These are phyloP conservation scores for Nakazawaea wickerhamii DNA, from an alignment of 805 yeast species.

Conservation along the genomic window DNA sequence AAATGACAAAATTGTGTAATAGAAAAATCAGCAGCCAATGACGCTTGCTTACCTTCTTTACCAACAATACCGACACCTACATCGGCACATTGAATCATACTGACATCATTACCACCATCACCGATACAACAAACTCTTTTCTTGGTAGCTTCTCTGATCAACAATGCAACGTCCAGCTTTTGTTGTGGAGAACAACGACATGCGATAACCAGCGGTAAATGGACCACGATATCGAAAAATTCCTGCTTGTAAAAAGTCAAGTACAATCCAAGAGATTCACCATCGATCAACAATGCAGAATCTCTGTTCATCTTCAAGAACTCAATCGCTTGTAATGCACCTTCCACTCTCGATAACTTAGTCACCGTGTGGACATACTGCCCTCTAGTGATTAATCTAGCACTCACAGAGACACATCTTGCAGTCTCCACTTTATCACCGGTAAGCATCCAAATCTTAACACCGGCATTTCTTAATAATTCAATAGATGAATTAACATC, in stretches of 20 bases:
- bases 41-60: slow-evolving; percentile 96
- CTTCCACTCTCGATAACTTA: slow-evolving; percentile 52
- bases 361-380: slow-evolving; percentile 88
- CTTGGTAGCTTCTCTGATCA: slow-evolving; percentile 74
- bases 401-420: slow-evolving; percentile 94
- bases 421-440: slow-evolving; percentile 99
- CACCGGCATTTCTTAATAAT: slow-evolving; percentile 89
- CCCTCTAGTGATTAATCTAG: slow-evolving; percentile 87
- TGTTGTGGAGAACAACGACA: slow-evolving; percentile 99
- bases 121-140: slow-evolving; percentile 97
- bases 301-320: slow-evolving; percentile 57
- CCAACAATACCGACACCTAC: slow-evolving; percentile 99
- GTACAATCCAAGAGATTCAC: slow-evolving; percentile 76
- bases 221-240: slow-evolving; percentile 72
- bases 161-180: slow-evolving; percentile 87
- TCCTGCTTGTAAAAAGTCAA: slow-evolving; percentile 59
- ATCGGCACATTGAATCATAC: slow-evolving; percentile 98
- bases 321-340: slow-evolving; percentile 74
- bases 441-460: slow-evolving; percentile 98
- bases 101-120: slow-evolving; percentile 98
- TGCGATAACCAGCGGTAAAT: slow-evolving; percentile 91
- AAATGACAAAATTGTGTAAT: slow-evolving; percentile 86
- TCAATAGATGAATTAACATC: slow-evolving; percentile 92
- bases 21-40: slow-evolving; percentile 94
- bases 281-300: slow-evolving; percentile 84